Evolutionary conservation across 2,329 filamentous ascomycete species (phyloP).

Genomic region (Xylogone sp.): DNA sequence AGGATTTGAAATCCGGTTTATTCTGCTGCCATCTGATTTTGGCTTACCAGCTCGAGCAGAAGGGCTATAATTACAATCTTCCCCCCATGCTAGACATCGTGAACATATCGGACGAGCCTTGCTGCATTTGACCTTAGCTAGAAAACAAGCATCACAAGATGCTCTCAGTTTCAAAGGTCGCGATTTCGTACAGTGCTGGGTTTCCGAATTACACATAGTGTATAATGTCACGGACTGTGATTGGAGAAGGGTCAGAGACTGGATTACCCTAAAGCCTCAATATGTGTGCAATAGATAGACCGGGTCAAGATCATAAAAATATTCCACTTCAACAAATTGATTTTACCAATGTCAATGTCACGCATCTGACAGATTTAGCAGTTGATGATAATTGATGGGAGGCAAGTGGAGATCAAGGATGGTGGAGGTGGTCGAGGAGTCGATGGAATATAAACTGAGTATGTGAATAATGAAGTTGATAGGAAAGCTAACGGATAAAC

Average conservation of each 20-base stretch:
- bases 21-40: conserved; percentile 31
- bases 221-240: conserved; percentile 7
- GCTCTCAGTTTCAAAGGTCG: conserved; percentile 40
- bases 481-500: too few relatives aligned
- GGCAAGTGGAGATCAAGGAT: too few relatives aligned
- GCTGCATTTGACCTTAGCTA: conserved; percentile 54
- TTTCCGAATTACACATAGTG: not conserved
- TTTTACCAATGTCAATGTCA: too few relatives aligned
- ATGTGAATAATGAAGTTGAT: too few relatives aligned
- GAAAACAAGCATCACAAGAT: conserved; percentile 52
- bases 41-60: conserved; percentile 48
- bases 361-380: not conserved
- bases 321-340: too few relatives aligned
- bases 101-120: conserved; percentile 49
- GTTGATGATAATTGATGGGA: not conserved
- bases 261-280: too few relatives aligned
- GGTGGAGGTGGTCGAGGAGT: too few relatives aligned
- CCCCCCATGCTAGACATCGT: conserved; percentile 46
- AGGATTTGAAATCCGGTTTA: not conserved
- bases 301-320: too few relatives aligned
- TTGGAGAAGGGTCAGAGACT: too few relatives aligned
- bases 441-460: too few relatives aligned
- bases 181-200: conserved; percentile 22
- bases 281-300: too few relatives aligned
- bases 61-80: conserved; percentile 48